These are phyloP conservation scores for Aspergillus sp. DNA, from an alignment of 2,329 filamentous ascomycete species.

Conservation along the genomic window DNA sequence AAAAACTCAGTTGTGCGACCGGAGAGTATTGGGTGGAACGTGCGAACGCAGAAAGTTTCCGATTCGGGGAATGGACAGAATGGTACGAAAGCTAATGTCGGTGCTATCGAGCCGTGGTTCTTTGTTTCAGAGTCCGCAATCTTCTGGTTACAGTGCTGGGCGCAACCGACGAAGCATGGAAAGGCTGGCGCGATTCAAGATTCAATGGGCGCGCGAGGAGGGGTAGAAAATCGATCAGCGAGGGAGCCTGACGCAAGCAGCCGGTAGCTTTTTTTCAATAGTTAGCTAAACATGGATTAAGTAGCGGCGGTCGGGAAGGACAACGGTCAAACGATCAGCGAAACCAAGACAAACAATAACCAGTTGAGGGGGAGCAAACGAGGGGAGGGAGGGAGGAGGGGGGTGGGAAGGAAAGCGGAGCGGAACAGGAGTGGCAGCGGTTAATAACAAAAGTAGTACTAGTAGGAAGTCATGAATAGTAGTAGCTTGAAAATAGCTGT, in stretches of 20 bases:
- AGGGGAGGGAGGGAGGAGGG: conserved; percentile 6
- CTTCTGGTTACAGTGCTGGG: not conserved
- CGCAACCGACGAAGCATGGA: not conserved
- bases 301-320: conserved; percentile 4
- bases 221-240: conserved; percentile 12
- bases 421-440: not conserved
- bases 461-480: conserved; percentile 9
- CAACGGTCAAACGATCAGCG: conserved; percentile 12
- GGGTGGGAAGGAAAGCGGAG: conserved; percentile 1
- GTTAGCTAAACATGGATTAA: conserved; percentile 7
- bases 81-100: not conserved
- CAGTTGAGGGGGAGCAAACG: conserved; percentile 1
- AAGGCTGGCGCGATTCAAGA: not conserved
- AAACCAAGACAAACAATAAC: not conserved
- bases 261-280: conserved; percentile 12
- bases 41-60: not conserved
- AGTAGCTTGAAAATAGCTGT: conserved; percentile 11
- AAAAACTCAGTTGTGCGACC: conserved; percentile 9
- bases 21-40: not conserved
- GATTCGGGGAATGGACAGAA: conserved; percentile 5
- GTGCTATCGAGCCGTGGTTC: not conserved
- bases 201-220: conserved; percentile 1
- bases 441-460: conserved; percentile 2
- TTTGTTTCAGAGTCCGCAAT: not conserved
- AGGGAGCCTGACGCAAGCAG: not conserved